These are phyloP conservation scores for Taphrina wiesneri DNA, from an alignment of 1,139 yeast genomes.

Conservation along the genomic window DNA sequence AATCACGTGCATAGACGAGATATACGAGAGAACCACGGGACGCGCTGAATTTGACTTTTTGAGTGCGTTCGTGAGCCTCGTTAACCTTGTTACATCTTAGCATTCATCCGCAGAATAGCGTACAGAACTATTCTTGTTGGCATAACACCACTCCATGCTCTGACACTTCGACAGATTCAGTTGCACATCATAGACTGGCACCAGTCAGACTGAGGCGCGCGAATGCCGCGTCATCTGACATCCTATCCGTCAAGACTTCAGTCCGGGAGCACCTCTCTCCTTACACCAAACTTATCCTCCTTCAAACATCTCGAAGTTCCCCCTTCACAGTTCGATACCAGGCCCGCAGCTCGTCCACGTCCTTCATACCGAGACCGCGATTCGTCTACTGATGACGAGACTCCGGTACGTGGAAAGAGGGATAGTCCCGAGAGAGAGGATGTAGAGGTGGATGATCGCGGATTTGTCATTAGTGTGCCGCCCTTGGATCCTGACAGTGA, in stretches of 20 bases:
- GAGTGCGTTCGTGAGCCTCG: too few species aligned
- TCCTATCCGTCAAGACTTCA: conserved; percentile 40
- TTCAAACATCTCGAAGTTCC: conserved; percentile 30
- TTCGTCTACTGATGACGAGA: conserved; percentile 6
- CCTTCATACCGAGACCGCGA: conserved; percentile 30
- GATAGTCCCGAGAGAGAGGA: conserved; percentile 19
- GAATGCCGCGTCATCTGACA: conserved; percentile 39
- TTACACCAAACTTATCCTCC: conserved; percentile 37
- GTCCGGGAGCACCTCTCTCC: conserved; percentile 41
- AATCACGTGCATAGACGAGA: too few species aligned
- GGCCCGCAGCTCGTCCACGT: conserved; percentile 20
- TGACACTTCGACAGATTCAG: too few species aligned
- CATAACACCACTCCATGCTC: too few species aligned
- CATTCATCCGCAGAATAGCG: too few species aligned
- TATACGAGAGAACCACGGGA: too few species aligned
- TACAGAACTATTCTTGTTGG: too few species aligned
- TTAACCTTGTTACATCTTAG: too few species aligned
- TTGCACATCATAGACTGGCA: background rate
- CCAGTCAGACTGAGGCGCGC: background rate
- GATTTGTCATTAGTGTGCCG: conserved; percentile 25
- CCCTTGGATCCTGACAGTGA: conserved; percentile 23
- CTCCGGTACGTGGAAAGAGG: background rate
- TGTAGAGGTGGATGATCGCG: conserved; percentile 32
- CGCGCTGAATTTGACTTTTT: too few species aligned
- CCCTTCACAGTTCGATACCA: background rate